Base-by-base conservation (phyloP, 495 filamentous ascomycete genomes). In the Neurospora terricola region DNA sequence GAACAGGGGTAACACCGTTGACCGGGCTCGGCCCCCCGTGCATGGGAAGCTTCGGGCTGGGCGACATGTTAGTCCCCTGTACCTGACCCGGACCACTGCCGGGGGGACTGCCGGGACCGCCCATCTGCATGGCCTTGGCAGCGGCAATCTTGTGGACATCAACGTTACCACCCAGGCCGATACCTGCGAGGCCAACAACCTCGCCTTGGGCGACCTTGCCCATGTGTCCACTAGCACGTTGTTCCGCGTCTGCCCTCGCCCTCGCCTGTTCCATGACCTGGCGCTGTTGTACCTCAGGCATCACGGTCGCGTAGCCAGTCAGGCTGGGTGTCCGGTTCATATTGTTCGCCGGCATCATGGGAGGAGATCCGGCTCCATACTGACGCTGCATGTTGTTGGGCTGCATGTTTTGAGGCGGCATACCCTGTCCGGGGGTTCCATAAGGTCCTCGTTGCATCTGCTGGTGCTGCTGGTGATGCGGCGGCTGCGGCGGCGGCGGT, bases 181-280 rank as follows among this genome's bases (percentile, higher is more conserved):
- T 83, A 34, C 81, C 81, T 3, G 81, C 80, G 6, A 82, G 73
- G 2, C 80, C 80, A 2, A 79, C 77, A 14, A 79, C 76, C 62
- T 80, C 76, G 12, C 78, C 77, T 73, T 77, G 76, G 38, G 79
- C 71, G 0, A 80, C 77, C 72, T 80, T 81, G 71, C 78, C 76
- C 76, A 79, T 81, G 72, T 80, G 78, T 5, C 79, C 78, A 59
- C 73, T 78, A 6, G 78, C 82, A 30, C 72, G 77, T 71, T 82
- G 81, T 59, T 81, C 81, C 1, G 82, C 83, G 69, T 82, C 81
- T 37, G 83, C 82, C 4, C 83, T 77, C 21, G 85, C 84, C 40
- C 82, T 78, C 12, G 83, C 83, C 75, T 85, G 85, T 40, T 85
- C 81, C 82, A 85, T 78, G 2, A 82, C 76, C 71, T 79, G 79